Evolutionary conservation across 257 asterid species (phyloP), one percentile per base, ranked within the genome.

Genomic region (Handroanthus guayacan): DNA sequence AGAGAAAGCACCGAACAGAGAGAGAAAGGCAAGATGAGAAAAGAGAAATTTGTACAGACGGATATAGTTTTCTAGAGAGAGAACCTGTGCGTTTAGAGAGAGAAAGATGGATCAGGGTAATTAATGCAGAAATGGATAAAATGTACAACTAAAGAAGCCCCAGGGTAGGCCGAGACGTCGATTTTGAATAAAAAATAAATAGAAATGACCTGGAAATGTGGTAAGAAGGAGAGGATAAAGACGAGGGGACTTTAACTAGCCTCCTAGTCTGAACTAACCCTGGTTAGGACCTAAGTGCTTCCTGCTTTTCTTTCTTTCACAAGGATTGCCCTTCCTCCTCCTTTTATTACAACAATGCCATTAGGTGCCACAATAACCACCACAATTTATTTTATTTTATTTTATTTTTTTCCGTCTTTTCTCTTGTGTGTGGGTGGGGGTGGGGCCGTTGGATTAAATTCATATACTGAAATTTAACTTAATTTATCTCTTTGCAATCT

Each of bases 191-290:
- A 61, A 25, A 81, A 12, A 34, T 6, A 74, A 72, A 60, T 55
- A 7, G 17, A 65, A 82, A 82, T 85, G 85, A 82, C 17, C 78
- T 80, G 89, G 87, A 80, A 80, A 62, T 78, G 48, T 2, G 74
- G 80, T 3, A 9, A 62, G 83, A 57, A 44, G 74, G 68, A 83
- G 78, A 56, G 86, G 88, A 82, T 81, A 83, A 77, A 78, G 82
- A 75, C 85, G 87, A 82, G 5, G 65, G 10, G 66, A 50, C 74
- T 72, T 74, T 44, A 25, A 84, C 88, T 74, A 52, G 73, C 64
- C 70, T 3, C 80, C 60, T 71, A 43, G 57, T 66, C 50, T 43
- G 3, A 79, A 48, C 75, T 72, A 75, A 81, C 90, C 77, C 77
- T 64, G 82, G 85, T 85, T 83, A 9, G 55, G 61, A 56, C 72